Conservation (phyloP, 352 stramenopile genomes). For the Vaucheria bursata region DNA sequence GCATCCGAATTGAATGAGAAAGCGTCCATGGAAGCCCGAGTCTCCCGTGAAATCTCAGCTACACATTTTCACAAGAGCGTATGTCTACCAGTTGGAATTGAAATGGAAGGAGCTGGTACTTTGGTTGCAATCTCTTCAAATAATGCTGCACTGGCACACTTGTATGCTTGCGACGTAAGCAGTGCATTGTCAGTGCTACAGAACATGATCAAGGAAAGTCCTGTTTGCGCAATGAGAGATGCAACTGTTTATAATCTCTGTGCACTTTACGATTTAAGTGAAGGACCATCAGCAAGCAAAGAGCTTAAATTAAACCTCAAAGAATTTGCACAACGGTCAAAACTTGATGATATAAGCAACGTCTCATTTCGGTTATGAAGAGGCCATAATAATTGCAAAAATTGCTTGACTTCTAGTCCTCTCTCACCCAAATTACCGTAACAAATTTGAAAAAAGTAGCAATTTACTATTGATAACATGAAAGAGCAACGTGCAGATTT, state of each 20-base stretch:
- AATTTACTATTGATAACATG: no score
- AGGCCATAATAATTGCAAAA: neutral
- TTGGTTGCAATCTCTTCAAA: constrained; percentile 36
- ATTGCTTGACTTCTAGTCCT: neutral
- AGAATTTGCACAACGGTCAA: constrained; percentile 33
- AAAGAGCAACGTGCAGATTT: neutral
- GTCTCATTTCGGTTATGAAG: constrained; percentile 35
- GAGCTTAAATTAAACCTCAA: constrained; percentile 35
- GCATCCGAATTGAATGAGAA: constrained; percentile 8
- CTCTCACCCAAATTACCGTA: no score
- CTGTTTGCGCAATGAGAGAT: constrained; percentile 12
- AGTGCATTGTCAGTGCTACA: constrained; percentile 17
- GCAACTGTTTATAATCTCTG: constrained; percentile 48
- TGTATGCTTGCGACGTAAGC: constrained; percentile 39
- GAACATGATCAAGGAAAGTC: constrained; percentile 3
- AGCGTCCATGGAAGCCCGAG: neutral
- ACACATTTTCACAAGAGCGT: constrained; percentile 30
- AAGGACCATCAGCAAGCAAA: constrained; percentile 25
- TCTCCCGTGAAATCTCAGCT: neutral
- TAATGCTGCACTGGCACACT: constrained; percentile 20
- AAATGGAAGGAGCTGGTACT: constrained; percentile 26
- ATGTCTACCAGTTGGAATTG: neutral
- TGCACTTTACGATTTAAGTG: constrained; percentile 47
- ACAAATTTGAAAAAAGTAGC: no score
- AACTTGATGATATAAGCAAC: constrained; percentile 44